Evolutionary conservation across 2,329 filamentous ascomycete genomes (phyloP).

Genomic region (Penicillium hesseltinei): DNA sequence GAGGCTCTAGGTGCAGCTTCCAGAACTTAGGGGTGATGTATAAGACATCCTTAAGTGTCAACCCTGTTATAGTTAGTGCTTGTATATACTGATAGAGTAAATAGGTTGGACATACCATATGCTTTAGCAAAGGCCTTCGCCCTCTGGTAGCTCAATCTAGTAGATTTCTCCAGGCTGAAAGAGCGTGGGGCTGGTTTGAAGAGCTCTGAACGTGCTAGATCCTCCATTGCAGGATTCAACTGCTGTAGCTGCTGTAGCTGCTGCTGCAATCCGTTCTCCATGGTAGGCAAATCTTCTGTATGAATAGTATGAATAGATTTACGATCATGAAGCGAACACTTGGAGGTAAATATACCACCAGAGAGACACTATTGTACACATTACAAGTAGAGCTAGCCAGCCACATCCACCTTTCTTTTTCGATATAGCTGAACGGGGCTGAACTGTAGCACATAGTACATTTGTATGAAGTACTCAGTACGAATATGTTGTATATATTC

Average conservation of each 20-base stretch:
- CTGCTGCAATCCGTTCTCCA: not conserved
- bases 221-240: not conserved
- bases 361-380: not conserved
- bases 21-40: not conserved
- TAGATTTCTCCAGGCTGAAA: not conserved
- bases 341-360: not conserved
- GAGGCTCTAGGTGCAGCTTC: not conserved
- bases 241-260: not conserved
- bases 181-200: not conserved
- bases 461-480: not conserved
- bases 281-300: not conserved
- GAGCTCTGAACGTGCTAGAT: not conserved
- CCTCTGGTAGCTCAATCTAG: conserved; percentile 2
- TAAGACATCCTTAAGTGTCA: not conserved
- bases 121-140: conserved; percentile 1
- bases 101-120: not conserved
- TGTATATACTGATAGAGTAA: not conserved
- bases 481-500: too few species aligned
- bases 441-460: not conserved
- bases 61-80: not conserved
- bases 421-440: not conserved
- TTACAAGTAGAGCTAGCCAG: not conserved
- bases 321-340: not conserved
- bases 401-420: not conserved
- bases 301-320: not conserved